These are phyloP conservation scores for Neurospora intermedia DNA, from an alignment of 495 filamentous ascomycete genomes.

Conservation along the genomic window DNA sequence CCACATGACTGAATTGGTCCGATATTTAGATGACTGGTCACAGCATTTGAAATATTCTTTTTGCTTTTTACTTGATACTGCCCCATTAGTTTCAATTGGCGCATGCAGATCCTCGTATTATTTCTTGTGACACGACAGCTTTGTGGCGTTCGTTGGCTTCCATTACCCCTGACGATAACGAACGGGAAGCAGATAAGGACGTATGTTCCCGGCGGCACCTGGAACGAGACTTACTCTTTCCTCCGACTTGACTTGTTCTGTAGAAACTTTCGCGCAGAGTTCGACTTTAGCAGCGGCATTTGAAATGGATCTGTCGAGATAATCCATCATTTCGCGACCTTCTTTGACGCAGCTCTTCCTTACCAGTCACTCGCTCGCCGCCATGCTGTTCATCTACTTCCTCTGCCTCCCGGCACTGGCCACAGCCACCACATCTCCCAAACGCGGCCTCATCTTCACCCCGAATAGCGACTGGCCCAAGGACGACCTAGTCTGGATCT, in stretches of 20 bases:
- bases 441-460: slow-evolving; percentile 54
- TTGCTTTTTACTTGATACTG: not conserved
- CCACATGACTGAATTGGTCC: not conserved
- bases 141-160: not conserved
- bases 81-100: not conserved
- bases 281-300: not conserved
- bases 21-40: not conserved
- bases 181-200: not conserved
- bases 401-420: not conserved
- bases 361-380: not conserved
- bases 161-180: not conserved
- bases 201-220: not conserved
- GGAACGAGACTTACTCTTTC: not conserved
- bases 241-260: not conserved
- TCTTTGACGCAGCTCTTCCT: not conserved
- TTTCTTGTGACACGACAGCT: not conserved
- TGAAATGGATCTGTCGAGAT: not conserved
- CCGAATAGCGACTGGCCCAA: slow-evolving; percentile 26
- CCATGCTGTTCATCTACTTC: not conserved
- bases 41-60: not conserved
- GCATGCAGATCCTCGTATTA: not conserved
- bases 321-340: not conserved
- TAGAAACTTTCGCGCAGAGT: not conserved
- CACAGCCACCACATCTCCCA: slow-evolving; percentile 15
- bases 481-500: slow-evolving; percentile 44